Evolutionary conservation across 2,329 filamentous ascomycete species (phyloP).

Genomic region (Apiospora malaysiana): DNA sequence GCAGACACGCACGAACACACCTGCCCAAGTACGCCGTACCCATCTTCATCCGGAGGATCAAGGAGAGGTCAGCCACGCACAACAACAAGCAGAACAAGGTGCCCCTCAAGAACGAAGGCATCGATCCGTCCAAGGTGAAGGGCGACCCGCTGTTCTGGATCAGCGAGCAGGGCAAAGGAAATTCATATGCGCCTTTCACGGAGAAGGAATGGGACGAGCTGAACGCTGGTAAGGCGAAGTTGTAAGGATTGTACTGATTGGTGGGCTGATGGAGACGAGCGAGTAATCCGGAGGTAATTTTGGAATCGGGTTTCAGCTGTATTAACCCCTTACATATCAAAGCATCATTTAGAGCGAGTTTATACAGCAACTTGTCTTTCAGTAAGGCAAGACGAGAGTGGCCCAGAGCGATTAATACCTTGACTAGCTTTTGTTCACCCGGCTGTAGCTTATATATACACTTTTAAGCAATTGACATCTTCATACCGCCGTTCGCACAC

Average conservation of each 20-base stretch:
- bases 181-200: constrained; percentile 64
- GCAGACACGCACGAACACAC: constrained; percentile 58
- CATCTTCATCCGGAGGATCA: constrained; percentile 70
- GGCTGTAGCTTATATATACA: not conserved
- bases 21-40: constrained; percentile 79
- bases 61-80: constrained; percentile 65
- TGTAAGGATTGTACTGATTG: constrained; percentile 41
- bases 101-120: constrained; percentile 69
- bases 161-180: constrained; percentile 60
- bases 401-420: not conserved
- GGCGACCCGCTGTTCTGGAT: constrained; percentile 58
- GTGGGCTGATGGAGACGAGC: not conserved
- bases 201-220: constrained; percentile 63
- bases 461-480: constrained; percentile 26
- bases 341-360: not conserved
- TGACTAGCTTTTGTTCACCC: no score
- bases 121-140: constrained; percentile 59
- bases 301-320: not conserved
- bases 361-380: no score
- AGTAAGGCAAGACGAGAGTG: no score
- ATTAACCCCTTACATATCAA: not conserved
- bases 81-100: constrained; percentile 86
- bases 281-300: not conserved
- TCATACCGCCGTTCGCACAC: constrained; percentile 31
- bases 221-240: constrained; percentile 47